Evolutionary conservation across 1,284 basidiomycete genomes (phyloP).

Genomic region (Apiotrichum montevideense): DNA sequence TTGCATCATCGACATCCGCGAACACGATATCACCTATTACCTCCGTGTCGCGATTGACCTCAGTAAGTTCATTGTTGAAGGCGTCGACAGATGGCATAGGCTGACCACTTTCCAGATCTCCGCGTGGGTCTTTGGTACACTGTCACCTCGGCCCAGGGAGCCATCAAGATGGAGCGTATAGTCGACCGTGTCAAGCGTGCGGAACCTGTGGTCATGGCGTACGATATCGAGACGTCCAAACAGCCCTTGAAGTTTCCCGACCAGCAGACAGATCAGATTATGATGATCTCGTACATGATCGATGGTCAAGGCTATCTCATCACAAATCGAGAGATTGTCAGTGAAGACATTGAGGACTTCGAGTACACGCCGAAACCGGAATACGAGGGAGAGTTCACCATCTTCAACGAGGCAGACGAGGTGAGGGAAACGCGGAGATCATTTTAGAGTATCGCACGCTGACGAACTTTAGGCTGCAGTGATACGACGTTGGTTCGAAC

Average conservation of each 20-base stretch:
- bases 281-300: constrained; percentile 86
- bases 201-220: constrained; percentile 98
- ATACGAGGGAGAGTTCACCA: constrained; percentile 92
- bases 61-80: constrained; percentile 41
- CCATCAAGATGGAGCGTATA: constrained; percentile 68
- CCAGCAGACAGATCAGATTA: constrained; percentile 90
- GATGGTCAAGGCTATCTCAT: constrained; percentile 83
- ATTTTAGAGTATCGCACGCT: background rate
- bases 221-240: constrained; percentile 98
- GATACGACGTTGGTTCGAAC: constrained; percentile 84
- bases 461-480: constrained; percentile 56
- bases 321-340: constrained; percentile 94
- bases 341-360: constrained; percentile 96
- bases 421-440: constrained; percentile 46
- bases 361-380: constrained; percentile 98
- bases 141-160: constrained; percentile 74
- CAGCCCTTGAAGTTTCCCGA: constrained; percentile 98
- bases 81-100: background rate
- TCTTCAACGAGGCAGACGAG: constrained; percentile 95
- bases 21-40: constrained; percentile 97
- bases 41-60: constrained; percentile 98
- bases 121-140: constrained; percentile 97
- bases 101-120: constrained; percentile 55
- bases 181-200: constrained; percentile 91
- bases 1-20: constrained; percentile 87